A percentile compares a stretch with the other conserved stretches of the same genome.
Conservation (phyloP, 225 moss, liverwort and hornwort species). For the Sphagnum contortum region DNA sequence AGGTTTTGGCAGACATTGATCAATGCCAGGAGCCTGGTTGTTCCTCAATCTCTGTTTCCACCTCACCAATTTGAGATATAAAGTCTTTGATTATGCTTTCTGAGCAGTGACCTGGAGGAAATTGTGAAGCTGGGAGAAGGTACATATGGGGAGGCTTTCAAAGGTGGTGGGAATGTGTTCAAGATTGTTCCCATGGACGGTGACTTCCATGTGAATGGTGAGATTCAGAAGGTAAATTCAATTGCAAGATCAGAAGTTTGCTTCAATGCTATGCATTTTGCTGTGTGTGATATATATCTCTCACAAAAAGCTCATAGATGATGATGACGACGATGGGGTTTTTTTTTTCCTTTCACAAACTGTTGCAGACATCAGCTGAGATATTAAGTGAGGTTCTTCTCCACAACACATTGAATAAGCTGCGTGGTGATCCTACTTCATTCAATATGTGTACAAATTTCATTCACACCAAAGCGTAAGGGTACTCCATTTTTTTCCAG, state of each 20-base stretch:
- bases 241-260: no score
- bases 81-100: conserved; percentile 3
- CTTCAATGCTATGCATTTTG: no score
- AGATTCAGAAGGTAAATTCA: conserved; percentile 68
- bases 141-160: conserved; percentile 96
- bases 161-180: conserved; percentile 72
- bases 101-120: conserved; percentile 51
- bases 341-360: background rate
- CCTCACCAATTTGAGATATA: no score
- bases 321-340: no score
- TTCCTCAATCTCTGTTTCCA: no score
- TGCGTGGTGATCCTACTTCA: conserved; percentile 58
- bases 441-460: conserved; percentile 67
- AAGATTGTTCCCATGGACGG: conserved; percentile 99
- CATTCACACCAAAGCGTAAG: conserved; percentile 85
- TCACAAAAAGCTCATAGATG: no score
- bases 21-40: no score
- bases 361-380: conserved; percentile 78
- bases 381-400: conserved; percentile 89
- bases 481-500: background rate
- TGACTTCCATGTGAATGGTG: conserved; percentile 78
- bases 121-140: conserved; percentile 91
- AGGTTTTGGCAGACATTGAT: no score
- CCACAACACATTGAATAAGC: conserved; percentile 65
- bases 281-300: no score